Conservation (phyloP, 2,329 filamentous ascomycete genomes). For the Colletotrichum filicis region DNA sequence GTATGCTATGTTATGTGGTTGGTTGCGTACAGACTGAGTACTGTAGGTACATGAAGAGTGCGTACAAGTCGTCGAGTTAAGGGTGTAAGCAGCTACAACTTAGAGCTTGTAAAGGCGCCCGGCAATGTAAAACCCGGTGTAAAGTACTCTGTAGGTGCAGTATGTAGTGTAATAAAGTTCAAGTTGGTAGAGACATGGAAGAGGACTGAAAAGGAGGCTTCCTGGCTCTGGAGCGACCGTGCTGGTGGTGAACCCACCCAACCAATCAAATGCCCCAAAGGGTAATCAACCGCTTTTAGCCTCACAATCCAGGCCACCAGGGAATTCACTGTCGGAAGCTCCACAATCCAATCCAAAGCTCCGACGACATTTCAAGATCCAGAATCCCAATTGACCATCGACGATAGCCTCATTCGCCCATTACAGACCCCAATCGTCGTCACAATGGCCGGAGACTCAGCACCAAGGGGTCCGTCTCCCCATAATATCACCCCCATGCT, state of each 20-base stretch:
- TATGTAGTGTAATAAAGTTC: background rate
- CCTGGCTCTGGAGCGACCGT: background rate
- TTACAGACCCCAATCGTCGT: conserved; percentile 29
- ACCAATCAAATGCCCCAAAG: conserved; percentile 18
- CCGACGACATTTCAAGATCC: conserved; percentile 33
- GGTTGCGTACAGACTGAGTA: background rate
- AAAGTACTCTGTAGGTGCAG: background rate
- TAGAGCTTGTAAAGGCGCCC: no score
- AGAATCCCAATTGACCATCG: conserved; percentile 26
- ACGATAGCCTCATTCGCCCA: conserved; percentile 29
- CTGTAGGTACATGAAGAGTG: background rate
- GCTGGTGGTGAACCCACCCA: background rate
- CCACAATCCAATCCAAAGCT: conserved; percentile 35
- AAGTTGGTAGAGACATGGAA: background rate
- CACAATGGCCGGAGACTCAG: conserved; percentile 36
- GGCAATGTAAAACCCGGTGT: background rate
- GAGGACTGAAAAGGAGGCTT: background rate
- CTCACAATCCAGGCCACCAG: conserved; percentile 23
- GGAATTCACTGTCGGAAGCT: conserved; percentile 22
- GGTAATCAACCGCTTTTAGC: background rate
- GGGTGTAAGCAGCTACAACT: background rate
- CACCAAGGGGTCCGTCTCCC: conserved; percentile 29
- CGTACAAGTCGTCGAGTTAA: background rate
- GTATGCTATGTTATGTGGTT: background rate
- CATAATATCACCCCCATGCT: background rate